phyloP scores from a whole-genome alignment of 2,329 filamentous ascomycete genomes.

The Fusarium proliferatum region DNA sequence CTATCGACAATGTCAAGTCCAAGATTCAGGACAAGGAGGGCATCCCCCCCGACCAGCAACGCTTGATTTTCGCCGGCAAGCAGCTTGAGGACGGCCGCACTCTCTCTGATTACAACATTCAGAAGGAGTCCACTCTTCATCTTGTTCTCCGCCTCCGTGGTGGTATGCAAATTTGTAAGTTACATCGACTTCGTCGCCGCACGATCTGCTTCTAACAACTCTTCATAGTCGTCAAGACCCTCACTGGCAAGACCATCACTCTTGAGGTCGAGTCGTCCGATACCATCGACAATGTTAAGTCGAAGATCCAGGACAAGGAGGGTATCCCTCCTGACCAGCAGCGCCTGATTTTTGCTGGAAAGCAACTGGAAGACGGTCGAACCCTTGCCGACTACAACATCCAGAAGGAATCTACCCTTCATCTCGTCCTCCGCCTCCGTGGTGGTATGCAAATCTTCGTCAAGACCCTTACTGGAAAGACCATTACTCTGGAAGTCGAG shows the following conservation, averaged over 20 bases:
- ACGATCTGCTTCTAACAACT: constrained; percentile 26
- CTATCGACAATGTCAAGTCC: constrained; percentile 96
- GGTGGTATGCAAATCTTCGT: constrained; percentile 93
- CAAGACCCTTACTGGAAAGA: constrained; percentile 91
- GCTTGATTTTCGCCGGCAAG: constrained; percentile 95
- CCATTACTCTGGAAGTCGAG: constrained; percentile 92
- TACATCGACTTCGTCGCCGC: not conserved
- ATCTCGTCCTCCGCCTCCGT: constrained; percentile 86
- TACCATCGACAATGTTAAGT: constrained; percentile 96
- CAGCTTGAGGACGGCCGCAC: constrained; percentile 89
- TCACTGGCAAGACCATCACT: constrained; percentile 96
- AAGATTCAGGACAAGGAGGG: constrained; percentile 99
- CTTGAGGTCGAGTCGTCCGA: constrained; percentile 89
- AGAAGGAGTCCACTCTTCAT: constrained; percentile 76
- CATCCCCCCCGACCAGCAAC: constrained; percentile 95
- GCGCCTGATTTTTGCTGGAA: constrained; percentile 93
- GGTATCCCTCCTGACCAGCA: constrained; percentile 96
- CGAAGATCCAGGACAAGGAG: constrained; percentile 98
- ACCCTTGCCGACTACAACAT: constrained; percentile 95
- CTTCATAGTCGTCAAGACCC: constrained; percentile 74
- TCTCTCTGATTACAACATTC: constrained; percentile 67
- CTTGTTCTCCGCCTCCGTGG: constrained; percentile 78
- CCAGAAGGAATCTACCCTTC: constrained; percentile 90
- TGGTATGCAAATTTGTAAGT: constrained; percentile 74
- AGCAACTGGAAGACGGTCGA: constrained; percentile 94